phyloP scores from a whole-genome alignment of 345 rosid species.

The Brassica rapa region DNA sequence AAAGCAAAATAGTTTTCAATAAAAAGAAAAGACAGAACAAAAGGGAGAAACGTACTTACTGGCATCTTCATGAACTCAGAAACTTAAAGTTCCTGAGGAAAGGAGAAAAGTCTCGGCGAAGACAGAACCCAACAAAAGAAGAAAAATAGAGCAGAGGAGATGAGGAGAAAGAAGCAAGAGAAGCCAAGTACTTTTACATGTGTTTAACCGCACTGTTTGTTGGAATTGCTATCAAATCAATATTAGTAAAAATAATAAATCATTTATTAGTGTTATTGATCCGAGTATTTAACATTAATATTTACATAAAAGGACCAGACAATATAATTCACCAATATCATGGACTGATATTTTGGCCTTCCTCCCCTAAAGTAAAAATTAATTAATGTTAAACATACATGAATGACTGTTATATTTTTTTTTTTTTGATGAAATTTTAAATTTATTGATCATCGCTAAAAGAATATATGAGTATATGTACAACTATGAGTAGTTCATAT shows the following conservation, averaged over 20 bases:
- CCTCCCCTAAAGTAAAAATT: neutral
- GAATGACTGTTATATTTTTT: neutral
- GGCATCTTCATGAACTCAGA: slow-evolving; percentile 84
- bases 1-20: slow-evolving; percentile 8
- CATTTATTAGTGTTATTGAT: slow-evolving; percentile 16
- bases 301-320: slow-evolving; percentile 35
- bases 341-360: neutral
- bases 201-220: slow-evolving; percentile 27
- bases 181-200: slow-evolving; percentile 19
- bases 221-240: slow-evolving; percentile 28
- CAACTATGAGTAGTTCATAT: no score
- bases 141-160: slow-evolving; percentile 35
- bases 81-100: slow-evolving; percentile 38
- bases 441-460: no score
- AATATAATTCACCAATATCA: slow-evolving; percentile 11
- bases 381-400: neutral
- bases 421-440: no score
- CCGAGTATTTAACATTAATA: slow-evolving; percentile 11
- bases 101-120: slow-evolving; percentile 28
- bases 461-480: no score
- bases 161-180: slow-evolving; percentile 37
- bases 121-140: slow-evolving; percentile 7
- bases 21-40: neutral
- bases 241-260: neutral
- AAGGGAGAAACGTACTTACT: slow-evolving; percentile 91